Conservation (phyloP, 1,139 yeast genomes). For the Yamadazyma sp. region DNA sequence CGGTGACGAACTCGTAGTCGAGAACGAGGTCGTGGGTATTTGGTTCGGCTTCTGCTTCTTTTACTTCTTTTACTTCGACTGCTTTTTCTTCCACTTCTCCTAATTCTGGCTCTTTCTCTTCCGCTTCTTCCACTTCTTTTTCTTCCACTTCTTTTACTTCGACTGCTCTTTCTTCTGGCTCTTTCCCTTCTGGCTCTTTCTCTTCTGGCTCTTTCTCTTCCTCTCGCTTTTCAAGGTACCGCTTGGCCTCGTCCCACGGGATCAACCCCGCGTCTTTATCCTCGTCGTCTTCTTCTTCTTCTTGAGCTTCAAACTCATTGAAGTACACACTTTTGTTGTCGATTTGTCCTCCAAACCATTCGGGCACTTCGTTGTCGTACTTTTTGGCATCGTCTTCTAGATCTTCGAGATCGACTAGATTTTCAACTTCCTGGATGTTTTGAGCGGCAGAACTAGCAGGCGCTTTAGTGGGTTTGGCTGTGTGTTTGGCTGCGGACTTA, state of each 20-base stretch:
- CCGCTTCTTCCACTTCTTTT: constrained; percentile 5
- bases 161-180: constrained; percentile 10
- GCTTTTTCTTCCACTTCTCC: constrained; percentile 6
- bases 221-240: constrained; percentile 15
- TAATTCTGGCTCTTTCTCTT: constrained; percentile 9
- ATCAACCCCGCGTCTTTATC: constrained; percentile 52
- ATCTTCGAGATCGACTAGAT: not conserved
- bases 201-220: constrained; percentile 3
- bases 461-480: too few relatives aligned
- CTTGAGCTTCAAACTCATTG: constrained; percentile 7
- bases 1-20: constrained; percentile 71
- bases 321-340: constrained; percentile 12
- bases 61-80: constrained; percentile 20
- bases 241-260: constrained; percentile 48
- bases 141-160: constrained; percentile 5
- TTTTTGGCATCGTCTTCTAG: not conserved
- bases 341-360: constrained; percentile 29
- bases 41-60: too few relatives aligned
- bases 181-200: constrained; percentile 8
- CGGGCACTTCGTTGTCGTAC: constrained; percentile 20
- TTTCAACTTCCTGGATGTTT: constrained; percentile 4
- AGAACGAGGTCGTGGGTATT: constrained; percentile 16
- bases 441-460: not conserved
- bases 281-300: constrained; percentile 9
- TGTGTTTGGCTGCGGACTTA: too few relatives aligned